Conservation (phyloP, 345 rosid genomes). For the Jatropha curcas region DNA sequence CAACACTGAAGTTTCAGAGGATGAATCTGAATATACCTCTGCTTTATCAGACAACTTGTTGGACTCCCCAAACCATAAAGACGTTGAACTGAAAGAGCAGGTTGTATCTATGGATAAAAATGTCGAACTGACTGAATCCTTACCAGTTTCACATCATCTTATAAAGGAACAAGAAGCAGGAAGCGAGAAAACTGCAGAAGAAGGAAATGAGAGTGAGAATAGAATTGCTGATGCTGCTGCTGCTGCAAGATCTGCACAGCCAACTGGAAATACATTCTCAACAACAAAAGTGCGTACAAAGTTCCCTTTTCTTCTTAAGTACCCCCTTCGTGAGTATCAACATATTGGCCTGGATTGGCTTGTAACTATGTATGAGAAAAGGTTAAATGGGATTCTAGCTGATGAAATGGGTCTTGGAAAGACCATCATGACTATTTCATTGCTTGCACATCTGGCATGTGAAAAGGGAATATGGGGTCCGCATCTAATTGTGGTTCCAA, state of each 20-base stretch:
- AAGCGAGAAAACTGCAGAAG: conserved; percentile 17
- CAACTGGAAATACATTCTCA: conserved; percentile 94
- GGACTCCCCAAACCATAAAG: conserved; percentile 38
- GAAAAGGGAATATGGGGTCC: conserved; percentile 99
- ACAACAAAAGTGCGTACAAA: conserved; percentile 97
- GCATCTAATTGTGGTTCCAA: conserved; percentile 98
- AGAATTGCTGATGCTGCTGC: conserved; percentile 98
- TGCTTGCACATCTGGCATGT: conserved; percentile 96
- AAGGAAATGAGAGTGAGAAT: conserved; percentile 42
- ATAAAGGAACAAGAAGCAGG: conserved; percentile 40
- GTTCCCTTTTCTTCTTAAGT: conserved; percentile 95
- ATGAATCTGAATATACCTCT: conserved; percentile 67
- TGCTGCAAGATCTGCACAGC: conserved; percentile 99
- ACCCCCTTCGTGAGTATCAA: conserved; percentile 96
- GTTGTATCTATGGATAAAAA: conserved; percentile 41
- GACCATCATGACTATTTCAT: conserved; percentile 98
- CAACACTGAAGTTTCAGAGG: conserved; percentile 58
- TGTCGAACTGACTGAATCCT: conserved; percentile 39
- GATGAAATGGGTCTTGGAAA: conserved; percentile 99
- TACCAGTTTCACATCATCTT: conserved; percentile 30
- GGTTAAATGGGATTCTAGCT: conserved; percentile 95
- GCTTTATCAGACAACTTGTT: conserved; percentile 54
- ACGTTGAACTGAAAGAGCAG: conserved; percentile 38
- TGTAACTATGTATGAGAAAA: conserved; percentile 98
- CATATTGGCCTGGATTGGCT: conserved; percentile 99